A percentile compares a stretch with the other conserved stretches of the same genome.
Conservation (phyloP, 345 rosid genomes). For the Hirschfeldia incana region DNA sequence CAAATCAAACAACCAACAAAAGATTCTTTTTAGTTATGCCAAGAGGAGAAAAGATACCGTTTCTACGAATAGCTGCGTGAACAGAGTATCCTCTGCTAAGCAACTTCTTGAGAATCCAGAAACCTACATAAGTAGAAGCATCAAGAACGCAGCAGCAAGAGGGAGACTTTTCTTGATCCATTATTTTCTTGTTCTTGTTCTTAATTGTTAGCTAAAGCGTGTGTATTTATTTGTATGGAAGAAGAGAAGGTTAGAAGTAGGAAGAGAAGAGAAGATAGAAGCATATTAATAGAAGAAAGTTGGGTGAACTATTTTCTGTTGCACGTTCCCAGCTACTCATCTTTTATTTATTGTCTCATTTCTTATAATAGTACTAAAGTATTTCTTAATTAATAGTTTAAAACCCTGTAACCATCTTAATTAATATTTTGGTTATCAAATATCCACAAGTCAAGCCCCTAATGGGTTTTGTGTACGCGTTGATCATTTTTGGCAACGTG, state of each 20-base stretch:
- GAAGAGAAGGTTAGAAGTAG: conserved; percentile 30
- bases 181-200: not conserved
- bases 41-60: conserved; percentile 43
- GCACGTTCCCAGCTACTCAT: conserved; percentile 69
- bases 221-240: not conserved
- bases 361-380: not conserved
- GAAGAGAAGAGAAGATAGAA: conserved; percentile 34
- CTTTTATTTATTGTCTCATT: conserved; percentile 28
- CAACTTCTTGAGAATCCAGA: conserved; percentile 79
- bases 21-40: not conserved
- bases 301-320: conserved; percentile 71
- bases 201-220: conserved; percentile 20
- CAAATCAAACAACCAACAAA: conserved; percentile 2
- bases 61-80: conserved; percentile 70
- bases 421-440: conserved; percentile 33
- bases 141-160: conserved; percentile 73
- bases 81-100: conserved; percentile 73
- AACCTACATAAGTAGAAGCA: conserved; percentile 85
- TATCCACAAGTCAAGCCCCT: conserved; percentile 31
- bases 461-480: conserved; percentile 31
- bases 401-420: not conserved
- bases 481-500: not conserved
- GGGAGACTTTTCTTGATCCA: conserved; percentile 47
- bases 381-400: conserved; percentile 4
- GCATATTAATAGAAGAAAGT: conserved; percentile 46